Evolutionary conservation across 306 rosid genomes (phyloP), one percentile per base, ranked within the genome.

Genomic region (Prunus mira): DNA sequence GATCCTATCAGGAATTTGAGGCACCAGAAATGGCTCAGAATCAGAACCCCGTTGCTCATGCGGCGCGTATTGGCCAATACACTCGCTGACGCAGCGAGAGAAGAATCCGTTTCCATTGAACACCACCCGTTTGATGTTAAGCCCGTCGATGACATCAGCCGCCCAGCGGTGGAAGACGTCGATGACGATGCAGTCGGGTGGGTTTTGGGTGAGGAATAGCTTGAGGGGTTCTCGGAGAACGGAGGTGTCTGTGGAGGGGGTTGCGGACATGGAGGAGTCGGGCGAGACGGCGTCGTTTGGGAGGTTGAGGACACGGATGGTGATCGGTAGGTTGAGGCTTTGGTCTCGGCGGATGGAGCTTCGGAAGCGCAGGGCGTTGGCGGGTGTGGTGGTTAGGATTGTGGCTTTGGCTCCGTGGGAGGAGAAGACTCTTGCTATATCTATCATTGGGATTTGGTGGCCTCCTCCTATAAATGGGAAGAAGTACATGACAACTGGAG

Each of bases 381-480:
- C 73, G 57, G 67, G 27, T 2, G 91, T 82, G 52, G 91, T 86
- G 69, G 92, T 81, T 74, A 90, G 57, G 18, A 90, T 79, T 49
- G 89, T 83, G 69, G 85, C 65, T 14, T 49, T 73, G 25, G 58
- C 73, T 5, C 84, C 79, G 25, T 75, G 67, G 9, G 81, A 9
- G 15, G 87, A 78, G 58, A 90, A 84, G 71, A 81, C 56, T 64
- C 84, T 76, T 55, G 91, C 92, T 74, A 85, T 74, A 52, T 84
- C 88, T 3, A 80, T 32, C 64, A 57, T 78, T 0, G 87, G 91
- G 2, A 69, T 79, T 0, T 69, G 81, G 58, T 84, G 91, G 57
- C 92, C 91, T 5, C 75, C 85, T 50, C 68, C 86, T 12, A 84
- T 13, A 62, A 82, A 76, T 9, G 90, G 91, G 50, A 89, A 78